Base-by-base conservation (phyloP, 352 stramenopile genomes). In the Phytophthora constricta region DNA sequence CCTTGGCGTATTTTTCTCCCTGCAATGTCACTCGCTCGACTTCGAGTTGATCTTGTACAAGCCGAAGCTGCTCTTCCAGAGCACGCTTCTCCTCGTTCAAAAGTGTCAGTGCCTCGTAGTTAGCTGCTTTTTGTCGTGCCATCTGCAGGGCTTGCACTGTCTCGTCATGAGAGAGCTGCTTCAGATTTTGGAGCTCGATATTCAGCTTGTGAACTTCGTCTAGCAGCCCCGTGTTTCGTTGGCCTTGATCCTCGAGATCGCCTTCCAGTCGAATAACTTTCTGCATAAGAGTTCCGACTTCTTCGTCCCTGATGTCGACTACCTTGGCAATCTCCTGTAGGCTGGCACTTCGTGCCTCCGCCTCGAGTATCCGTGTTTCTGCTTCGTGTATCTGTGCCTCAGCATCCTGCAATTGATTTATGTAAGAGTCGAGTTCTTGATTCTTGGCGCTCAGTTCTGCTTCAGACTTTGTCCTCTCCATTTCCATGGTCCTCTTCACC, bases 141-240 rank as follows among this genome's bases (percentile, higher is more conserved):
- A 89, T 77, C 46, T 92, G 84, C 10, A 92, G 73, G 14, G 77
- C 82, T 62, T 87, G 82, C 4, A 92, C 84, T n/a, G 82, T 92
- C 9, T 92, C 84, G 33, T 92, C 84, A 16, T 92, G 74, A 7
- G 84, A 92, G 5, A 89, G 66, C 39, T 86, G 73, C 22, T 78
- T 75, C 13, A 79, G 26, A 13, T 47, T 59, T 41, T 85, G 59
- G 0, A 87, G 33, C 41, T 87, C 75, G 0, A 16, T 48, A 9
- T 72, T 67, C 10, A 83, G 45, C 22, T 43, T 68, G 19, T 71
- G 25, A 1, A 85, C 33, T 51, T 90, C 75, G 1, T 59, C 49
- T 48, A 75, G 68, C 17, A 77, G 25, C 16, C 61, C 73, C 1
- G 28, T 19, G 27, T 78, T 79, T n/a, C 53, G 25, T 20, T 74